Evolutionary conservation across 495 filamentous ascomycete species (phyloP).

Genomic region (Penicillium macrosclerotiorum): DNA sequence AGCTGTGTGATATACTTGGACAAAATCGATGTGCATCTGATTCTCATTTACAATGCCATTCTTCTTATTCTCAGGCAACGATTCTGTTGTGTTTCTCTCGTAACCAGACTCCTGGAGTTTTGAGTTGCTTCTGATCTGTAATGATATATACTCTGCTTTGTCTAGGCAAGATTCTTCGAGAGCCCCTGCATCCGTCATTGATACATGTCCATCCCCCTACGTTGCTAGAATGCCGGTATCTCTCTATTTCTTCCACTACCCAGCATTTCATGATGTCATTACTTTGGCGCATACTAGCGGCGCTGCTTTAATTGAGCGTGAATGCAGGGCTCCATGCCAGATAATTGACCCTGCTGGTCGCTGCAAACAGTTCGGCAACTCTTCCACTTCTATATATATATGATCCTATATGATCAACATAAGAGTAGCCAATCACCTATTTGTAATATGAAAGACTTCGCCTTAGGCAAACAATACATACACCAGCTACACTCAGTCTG

Average conservation of each 20-base stretch:
- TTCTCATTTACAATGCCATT: not conserved
- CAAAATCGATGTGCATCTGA: constrained; percentile 14
- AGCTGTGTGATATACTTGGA: constrained; percentile 8
- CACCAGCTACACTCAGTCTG: no score
- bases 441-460: not conserved
- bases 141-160: not conserved
- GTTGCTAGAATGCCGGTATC: constrained; percentile 3
- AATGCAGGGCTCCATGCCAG: not conserved
- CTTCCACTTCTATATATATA: no score
- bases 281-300: not conserved
- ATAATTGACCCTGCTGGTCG: not conserved
- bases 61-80: not conserved
- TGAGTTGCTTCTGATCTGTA: no score
- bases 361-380: no score
- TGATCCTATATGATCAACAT: not conserved
- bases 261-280: constrained; percentile 20
- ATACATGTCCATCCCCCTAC: constrained; percentile 5
- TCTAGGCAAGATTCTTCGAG: not conserved
- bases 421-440: not conserved
- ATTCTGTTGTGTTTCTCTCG: no score
- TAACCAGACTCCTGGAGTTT: no score
- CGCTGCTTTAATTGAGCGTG: no score
- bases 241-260: no score
- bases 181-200: not conserved
- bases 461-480: not conserved